Evolutionary conservation across 1,284 basidiomycete genomes (phyloP).

Genomic region (Ceratobasidium sp.): DNA sequence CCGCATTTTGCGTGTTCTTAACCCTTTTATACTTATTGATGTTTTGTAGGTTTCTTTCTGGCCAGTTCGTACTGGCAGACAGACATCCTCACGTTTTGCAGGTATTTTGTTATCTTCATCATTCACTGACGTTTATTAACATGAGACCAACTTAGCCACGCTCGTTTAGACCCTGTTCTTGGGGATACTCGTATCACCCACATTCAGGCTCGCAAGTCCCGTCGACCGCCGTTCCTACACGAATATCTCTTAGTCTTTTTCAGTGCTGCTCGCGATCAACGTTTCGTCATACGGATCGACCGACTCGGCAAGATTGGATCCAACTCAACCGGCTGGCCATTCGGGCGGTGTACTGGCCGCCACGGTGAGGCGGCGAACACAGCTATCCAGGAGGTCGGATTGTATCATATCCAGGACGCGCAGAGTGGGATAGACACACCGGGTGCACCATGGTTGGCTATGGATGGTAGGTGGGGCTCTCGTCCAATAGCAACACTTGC

Average conservation of each 20-base stretch:
- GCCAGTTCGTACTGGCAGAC: constrained; percentile 17
- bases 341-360: neutral
- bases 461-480: constrained; percentile 32
- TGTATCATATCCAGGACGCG: constrained; percentile 37
- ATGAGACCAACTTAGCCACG: constrained; percentile 3
- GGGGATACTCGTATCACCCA: constrained; percentile 35
- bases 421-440: constrained; percentile 10
- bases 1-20: too few relatives aligned
- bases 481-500: constrained; percentile 26
- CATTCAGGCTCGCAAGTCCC: constrained; percentile 34
- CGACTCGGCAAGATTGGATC: constrained; percentile 24
- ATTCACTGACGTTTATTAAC: too few relatives aligned
- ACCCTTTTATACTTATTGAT: too few relatives aligned
- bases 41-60: constrained; percentile 29
- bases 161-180: neutral
- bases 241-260: constrained; percentile 37
- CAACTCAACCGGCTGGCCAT: neutral
- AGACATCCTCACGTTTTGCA: constrained; percentile 42
- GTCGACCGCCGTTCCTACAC: constrained; percentile 34
- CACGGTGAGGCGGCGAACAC: neutral
- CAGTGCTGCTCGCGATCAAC: neutral
- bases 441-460: constrained; percentile 18
- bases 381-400: constrained; percentile 29
- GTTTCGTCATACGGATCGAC: constrained; percentile 34
- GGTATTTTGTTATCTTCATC: too few relatives aligned